These are phyloP conservation scores for Komagataella mondaviorum DNA, from an alignment of 805 yeast species.

Conservation along the genomic window DNA sequence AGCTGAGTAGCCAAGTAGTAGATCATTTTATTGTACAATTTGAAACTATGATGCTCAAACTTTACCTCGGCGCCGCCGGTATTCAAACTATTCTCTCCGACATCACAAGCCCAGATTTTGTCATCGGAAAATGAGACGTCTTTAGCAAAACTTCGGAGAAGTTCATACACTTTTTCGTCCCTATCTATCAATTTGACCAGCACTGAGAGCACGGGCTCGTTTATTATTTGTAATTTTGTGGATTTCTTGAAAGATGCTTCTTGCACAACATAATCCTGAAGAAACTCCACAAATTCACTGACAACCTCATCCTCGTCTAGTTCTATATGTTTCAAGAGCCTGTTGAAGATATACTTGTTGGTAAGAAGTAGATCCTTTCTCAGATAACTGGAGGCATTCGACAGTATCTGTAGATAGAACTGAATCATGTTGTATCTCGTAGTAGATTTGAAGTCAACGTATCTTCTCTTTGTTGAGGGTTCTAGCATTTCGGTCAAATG, in stretches of 20 bases:
- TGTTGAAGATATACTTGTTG: slow-evolving; percentile 43
- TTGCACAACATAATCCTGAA: slow-evolving; percentile 35
- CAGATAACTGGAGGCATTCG: slow-evolving; percentile 33
- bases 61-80: slow-evolving; percentile 27
- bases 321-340: slow-evolving; percentile 52
- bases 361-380: slow-evolving; percentile 53
- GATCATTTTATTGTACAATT: slow-evolving; percentile 53
- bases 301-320: slow-evolving; percentile 36
- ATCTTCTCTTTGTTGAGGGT: slow-evolving; percentile 20
- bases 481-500: slow-evolving; percentile 47
- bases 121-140: slow-evolving; percentile 33
- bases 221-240: slow-evolving; percentile 63
- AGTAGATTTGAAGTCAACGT: slow-evolving; percentile 16
- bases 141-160: slow-evolving; percentile 35
- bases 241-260: slow-evolving; percentile 53
- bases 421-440: slow-evolving; percentile 47
- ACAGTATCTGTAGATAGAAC: slow-evolving; percentile 45
- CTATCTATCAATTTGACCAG: slow-evolving; percentile 32
- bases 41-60: slow-evolving; percentile 38
- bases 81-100: slow-evolving; percentile 8
- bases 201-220: slow-evolving; percentile 58
- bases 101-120: slow-evolving; percentile 31
- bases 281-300: slow-evolving; percentile 25
- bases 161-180: slow-evolving; percentile 23
- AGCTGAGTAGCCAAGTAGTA: slow-evolving; percentile 47